phyloP scores from a whole-genome alignment of 2,329 filamentous ascomycete genomes.

The Westerdykella sp. region DNA sequence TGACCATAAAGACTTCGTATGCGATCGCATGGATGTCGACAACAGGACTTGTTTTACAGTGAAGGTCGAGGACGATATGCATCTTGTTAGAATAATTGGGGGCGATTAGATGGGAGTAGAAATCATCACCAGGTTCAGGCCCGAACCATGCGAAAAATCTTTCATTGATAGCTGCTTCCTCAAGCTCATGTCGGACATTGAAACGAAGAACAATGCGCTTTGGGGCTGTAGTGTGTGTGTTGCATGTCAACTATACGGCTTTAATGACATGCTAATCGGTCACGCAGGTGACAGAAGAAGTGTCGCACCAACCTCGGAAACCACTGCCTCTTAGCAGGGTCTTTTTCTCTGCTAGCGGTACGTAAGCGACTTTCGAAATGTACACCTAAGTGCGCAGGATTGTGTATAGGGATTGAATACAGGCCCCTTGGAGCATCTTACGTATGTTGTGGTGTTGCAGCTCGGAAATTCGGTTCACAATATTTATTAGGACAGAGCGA shows the following conservation, averaged over 20 bases:
- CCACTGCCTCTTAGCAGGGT: too few relatives aligned
- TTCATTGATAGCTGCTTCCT: slow-evolving; percentile 7
- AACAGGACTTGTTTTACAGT: slow-evolving; percentile 21
- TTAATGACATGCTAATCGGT: too few relatives aligned
- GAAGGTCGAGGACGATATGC: slow-evolving; percentile 26
- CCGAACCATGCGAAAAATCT: slow-evolving; percentile 4
- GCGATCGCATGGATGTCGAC: slow-evolving; percentile 19
- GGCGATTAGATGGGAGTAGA: slow-evolving; percentile 5
- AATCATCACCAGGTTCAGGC: slow-evolving; percentile 2
- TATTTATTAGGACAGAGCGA: too few relatives aligned
- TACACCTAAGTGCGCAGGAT: too few relatives aligned
- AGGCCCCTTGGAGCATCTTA: too few relatives aligned
- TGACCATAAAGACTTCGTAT: slow-evolving; percentile 20
- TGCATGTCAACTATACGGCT: slow-evolving; percentile 8
- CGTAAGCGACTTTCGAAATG: too few relatives aligned
- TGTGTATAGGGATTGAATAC: too few relatives aligned
- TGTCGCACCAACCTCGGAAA: too few relatives aligned
- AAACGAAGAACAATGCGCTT: slow-evolving; percentile 7
- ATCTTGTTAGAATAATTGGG: slow-evolving; percentile 15
- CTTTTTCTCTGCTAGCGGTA: too few relatives aligned
- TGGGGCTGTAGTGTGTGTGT: neutral
- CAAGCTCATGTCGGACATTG: slow-evolving; percentile 6
- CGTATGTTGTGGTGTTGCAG: too few relatives aligned
- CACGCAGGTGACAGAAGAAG: too few relatives aligned
- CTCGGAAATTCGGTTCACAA: too few relatives aligned